Percentiles rank a stretch among this genome's conserved stretches.
Conservation (phyloP, 129 eudicot genomes). For the Artemisia tridentata region DNA sequence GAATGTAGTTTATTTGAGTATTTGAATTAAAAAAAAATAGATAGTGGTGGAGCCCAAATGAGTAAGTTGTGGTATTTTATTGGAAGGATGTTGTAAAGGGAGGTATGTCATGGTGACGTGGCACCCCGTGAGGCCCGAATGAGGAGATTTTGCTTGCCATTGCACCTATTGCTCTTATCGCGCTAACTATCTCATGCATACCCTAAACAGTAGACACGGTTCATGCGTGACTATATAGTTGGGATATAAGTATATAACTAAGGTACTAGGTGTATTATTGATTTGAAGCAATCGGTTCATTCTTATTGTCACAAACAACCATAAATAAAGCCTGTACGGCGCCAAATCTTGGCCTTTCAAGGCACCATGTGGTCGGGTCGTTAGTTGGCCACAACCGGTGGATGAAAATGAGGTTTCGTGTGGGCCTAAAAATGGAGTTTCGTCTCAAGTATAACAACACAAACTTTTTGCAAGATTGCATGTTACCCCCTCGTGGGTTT, state of each 20-base stretch:
- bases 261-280: constrained; percentile 16
- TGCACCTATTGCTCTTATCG: no score
- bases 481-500: constrained; percentile 86
- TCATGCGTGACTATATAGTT: constrained; percentile 27
- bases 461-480: constrained; percentile 46
- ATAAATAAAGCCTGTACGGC: constrained; percentile 18
- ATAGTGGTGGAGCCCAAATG: no score
- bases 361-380: constrained; percentile 62
- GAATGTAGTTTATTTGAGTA: no score
- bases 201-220: background rate
- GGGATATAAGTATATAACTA: constrained; percentile 23
- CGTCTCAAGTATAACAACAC: constrained; percentile 28
- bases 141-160: no score
- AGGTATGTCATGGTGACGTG: no score
- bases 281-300: constrained; percentile 12
- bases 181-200: background rate
- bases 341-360: constrained; percentile 33
- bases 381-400: constrained; percentile 53
- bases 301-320: constrained; percentile 28
- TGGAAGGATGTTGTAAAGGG: no score
- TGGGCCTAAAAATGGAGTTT: constrained; percentile 39
- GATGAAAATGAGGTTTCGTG: constrained; percentile 33
- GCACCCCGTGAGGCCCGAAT: no score
- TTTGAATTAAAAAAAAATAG: no score
- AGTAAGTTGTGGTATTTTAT: no score